phyloP scores from a whole-genome alignment of 495 filamentous ascomycete species.

The Penicillium lagena region DNA sequence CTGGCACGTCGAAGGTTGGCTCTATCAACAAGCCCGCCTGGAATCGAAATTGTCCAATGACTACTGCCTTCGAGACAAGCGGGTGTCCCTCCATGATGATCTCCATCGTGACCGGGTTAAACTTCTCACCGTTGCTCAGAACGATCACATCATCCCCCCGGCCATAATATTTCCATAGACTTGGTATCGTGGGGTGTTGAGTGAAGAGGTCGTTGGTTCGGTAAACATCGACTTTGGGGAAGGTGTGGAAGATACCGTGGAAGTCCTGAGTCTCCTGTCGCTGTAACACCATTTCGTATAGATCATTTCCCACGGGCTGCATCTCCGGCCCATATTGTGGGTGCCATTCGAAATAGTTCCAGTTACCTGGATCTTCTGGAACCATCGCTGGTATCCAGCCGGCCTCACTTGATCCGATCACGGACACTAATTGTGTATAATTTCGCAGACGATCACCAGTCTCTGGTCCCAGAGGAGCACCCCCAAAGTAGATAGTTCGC shows the following conservation, averaged over 20 bases:
- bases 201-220: constrained; percentile 52
- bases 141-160: constrained; percentile 37
- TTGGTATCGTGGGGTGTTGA: constrained; percentile 23
- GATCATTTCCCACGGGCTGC: constrained; percentile 30
- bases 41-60: constrained; percentile 28
- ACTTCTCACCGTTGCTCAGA: constrained; percentile 37
- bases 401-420: constrained; percentile 13
- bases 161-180: constrained; percentile 26
- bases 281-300: constrained; percentile 35
- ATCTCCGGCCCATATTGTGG: constrained; percentile 37
- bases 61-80: constrained; percentile 20
- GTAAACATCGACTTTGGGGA: constrained; percentile 47
- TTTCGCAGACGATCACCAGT: constrained; percentile 8
- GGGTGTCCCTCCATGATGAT: constrained; percentile 18
- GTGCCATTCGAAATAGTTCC: constrained; percentile 47
- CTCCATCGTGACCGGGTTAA: constrained; percentile 36
- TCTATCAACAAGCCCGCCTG: constrained; percentile 34
- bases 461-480: constrained; percentile 14
- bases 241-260: constrained; percentile 51
- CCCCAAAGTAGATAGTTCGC: constrained; percentile 13
- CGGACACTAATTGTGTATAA: constrained; percentile 7
- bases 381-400: constrained; percentile 18
- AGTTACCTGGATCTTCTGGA: constrained; percentile 33
- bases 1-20: not conserved
- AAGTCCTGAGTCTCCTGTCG: constrained; percentile 3